Evolutionary conservation across 164 flowering plant species (phyloP), one percentile per base, ranked within the genome.

Genomic region (Hamamelis virginiana): DNA sequence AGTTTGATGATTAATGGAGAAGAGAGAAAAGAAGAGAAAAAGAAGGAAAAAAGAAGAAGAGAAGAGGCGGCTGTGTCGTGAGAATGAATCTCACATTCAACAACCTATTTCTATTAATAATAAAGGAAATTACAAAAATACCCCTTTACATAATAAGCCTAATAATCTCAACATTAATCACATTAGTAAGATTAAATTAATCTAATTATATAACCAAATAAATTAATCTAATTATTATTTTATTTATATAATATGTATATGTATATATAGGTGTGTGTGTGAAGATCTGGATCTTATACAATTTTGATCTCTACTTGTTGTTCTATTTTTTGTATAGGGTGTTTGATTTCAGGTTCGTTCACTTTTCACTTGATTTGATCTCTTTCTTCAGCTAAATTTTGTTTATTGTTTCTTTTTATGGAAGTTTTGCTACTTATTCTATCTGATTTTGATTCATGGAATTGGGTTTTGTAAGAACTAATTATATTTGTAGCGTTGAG

Each of bases 291-390:
- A 10, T 62, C 8, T 33, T 6, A 11, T 15, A 19, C 44, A 28
- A 13, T 21, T 48, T 41, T 62, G 61, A 53, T 70, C 67, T 6
- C 9, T 25, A 13, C 11, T 53, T n/a, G 26, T 23, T 55, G 23
- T 21, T 55, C 23, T 55, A n/a, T n/a, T 3, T 55, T 19, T n/a
- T n/a, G n/a, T n/a, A 33, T 33, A 33, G 41, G 41, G 41, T 33
- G 41, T 18, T 16, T 38, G 48, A 14, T 57, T 51, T 67, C 10
- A n/a, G 16, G 66, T 9, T 75, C 47, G 52, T 22, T 43, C 16
- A 12, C 23, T 47, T 44, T 51, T 59, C 56, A 0, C 18, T 64
- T 23, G 22, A 23, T 59, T 33, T 46, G 59, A 38, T 65, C 27
- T 15, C 18, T 43, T 28, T 23, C 1, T 41, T 59, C 21, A 1